These are phyloP conservation scores for Hydnomerulius pinastri DNA, from an alignment of 768 basidiomycete species.

Conservation along the genomic window DNA sequence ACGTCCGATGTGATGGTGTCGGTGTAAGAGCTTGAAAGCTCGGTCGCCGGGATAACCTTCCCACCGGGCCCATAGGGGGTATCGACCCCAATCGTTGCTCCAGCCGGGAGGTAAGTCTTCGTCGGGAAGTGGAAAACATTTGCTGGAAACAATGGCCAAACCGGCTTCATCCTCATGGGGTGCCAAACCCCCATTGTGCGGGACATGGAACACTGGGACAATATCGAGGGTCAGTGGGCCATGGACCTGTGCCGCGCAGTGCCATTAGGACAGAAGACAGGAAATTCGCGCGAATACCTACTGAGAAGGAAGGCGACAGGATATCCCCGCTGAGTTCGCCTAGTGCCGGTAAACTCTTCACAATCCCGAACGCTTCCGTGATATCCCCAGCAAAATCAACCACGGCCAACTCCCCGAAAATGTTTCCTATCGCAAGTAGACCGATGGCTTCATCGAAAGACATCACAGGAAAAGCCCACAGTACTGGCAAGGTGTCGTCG, in stretches of 20 bases:
- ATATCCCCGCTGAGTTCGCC: neutral
- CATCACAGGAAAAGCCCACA: slow-evolving; percentile 8
- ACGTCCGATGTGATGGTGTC: neutral
- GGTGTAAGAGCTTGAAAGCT: neutral
- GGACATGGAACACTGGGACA: neutral
- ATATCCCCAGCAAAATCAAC: neutral
- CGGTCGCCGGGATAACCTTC: neutral
- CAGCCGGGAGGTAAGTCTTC: neutral
- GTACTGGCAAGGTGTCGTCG: slow-evolving; percentile 1
- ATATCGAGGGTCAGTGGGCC: neutral
- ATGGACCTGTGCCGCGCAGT: neutral
- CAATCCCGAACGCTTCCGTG: neutral
- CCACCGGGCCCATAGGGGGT: neutral
- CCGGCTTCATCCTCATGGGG: neutral
- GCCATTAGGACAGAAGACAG: neutral
- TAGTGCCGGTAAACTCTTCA: neutral
- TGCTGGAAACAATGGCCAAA: neutral
- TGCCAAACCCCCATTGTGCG: neutral
- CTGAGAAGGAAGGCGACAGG: neutral
- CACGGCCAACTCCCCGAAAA: slow-evolving; percentile 13
- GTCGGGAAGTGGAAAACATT: neutral
- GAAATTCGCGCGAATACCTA: neutral
- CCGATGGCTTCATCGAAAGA: slow-evolving; percentile 14
- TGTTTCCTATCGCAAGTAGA: slow-evolving; percentile 11
- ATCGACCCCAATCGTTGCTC: neutral